A percentile compares a stretch with the other conserved stretches of the same genome.
These are phyloP conservation scores for Rhizopus microsporus DNA, from an alignment of 371 early-diverging fungal species.

Conservation along the genomic window DNA sequence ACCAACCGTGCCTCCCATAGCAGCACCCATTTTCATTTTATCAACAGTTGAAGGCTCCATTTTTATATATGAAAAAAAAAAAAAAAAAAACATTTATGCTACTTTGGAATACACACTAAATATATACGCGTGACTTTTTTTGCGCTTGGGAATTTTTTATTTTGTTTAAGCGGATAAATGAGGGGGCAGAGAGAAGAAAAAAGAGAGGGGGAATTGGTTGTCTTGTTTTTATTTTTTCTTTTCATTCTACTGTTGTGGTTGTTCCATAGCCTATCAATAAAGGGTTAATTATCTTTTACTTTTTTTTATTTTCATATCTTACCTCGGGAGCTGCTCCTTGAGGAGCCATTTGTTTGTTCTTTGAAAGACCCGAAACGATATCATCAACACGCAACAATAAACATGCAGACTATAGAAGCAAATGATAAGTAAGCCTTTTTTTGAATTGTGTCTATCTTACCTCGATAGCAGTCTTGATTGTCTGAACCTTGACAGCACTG, in stretches of 20 bases:
- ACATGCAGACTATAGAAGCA: constrained; percentile 72
- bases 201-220: not conserved
- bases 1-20: constrained; percentile 86
- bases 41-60: constrained; percentile 70
- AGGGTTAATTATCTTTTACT: not conserved
- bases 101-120: not conserved
- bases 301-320: not conserved
- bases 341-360: constrained; percentile 46
- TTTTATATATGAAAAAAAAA: not conserved
- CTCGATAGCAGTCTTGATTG: constrained; percentile 99
- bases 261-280: not conserved
- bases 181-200: not conserved
- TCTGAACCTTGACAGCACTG: constrained; percentile 99
- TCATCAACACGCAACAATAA: constrained; percentile 95
- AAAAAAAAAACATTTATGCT: not conserved
- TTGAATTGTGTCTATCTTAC: constrained; percentile 27
- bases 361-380: constrained; percentile 92
- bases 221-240: too few relatives aligned
- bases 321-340: constrained; percentile 19
- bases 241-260: too few relatives aligned
- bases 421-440: constrained; percentile 4
- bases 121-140: not conserved
- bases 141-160: too few relatives aligned
- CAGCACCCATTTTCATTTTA: constrained; percentile 78
- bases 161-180: not conserved